Conservation (phyloP, 495 filamentous ascomycete genomes). For the Aspergillus homomorphus region DNA sequence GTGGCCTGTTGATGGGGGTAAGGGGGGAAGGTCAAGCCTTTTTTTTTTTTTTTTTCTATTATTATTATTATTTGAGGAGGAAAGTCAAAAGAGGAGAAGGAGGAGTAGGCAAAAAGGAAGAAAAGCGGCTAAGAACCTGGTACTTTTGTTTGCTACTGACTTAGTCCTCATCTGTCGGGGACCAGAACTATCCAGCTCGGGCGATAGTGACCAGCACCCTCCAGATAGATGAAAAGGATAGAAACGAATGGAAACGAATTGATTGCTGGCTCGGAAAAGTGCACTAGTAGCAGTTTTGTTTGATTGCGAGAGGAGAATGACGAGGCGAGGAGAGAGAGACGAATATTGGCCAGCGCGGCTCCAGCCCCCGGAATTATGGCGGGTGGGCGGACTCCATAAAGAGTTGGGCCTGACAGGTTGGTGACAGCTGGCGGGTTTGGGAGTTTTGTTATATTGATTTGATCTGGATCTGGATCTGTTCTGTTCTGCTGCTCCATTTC, state of each 20-base stretch:
- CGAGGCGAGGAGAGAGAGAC: background rate
- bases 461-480: too few relatives aligned
- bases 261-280: background rate
- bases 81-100: background rate
- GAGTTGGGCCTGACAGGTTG: background rate
- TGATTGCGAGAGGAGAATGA: background rate
- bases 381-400: background rate
- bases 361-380: background rate
- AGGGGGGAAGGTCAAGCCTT: background rate
- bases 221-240: background rate
- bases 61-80: background rate
- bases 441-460: background rate
- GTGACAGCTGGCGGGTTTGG: background rate
- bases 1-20: background rate
- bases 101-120: background rate
- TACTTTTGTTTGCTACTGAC: background rate
- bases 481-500: background rate
- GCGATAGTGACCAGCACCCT: background rate
- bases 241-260: background rate
- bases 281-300: background rate
- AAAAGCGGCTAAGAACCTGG: background rate
- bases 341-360: background rate
- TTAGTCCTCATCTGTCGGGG: background rate
- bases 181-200: background rate
- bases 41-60: background rate